Conservation (phyloP, 495 filamentous ascomycete species). For the Talaromyces stipitatus region DNA sequence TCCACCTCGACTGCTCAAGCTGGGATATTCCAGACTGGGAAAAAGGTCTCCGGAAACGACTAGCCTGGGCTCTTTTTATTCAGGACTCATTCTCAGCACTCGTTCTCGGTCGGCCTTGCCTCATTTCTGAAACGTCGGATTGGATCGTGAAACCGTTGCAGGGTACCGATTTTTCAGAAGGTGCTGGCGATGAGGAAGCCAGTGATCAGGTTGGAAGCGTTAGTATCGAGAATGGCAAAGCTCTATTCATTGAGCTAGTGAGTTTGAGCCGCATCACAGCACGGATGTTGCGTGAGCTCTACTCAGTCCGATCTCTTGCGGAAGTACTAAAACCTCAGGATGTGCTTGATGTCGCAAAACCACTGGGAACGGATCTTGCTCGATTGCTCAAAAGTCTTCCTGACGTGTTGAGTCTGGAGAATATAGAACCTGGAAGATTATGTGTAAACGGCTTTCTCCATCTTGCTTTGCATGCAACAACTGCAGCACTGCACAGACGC, state of each 20-base stretch:
- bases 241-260: constrained; percentile 67
- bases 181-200: constrained; percentile 45
- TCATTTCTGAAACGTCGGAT: constrained; percentile 56
- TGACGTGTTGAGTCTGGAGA: constrained; percentile 58
- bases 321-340: constrained; percentile 40
- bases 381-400: constrained; percentile 71
- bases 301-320: constrained; percentile 55
- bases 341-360: constrained; percentile 68
- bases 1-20: constrained; percentile 70
- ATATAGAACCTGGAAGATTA: constrained; percentile 30
- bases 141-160: constrained; percentile 63
- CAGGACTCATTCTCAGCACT: constrained; percentile 86
- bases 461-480: constrained; percentile 75
- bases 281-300: constrained; percentile 74
- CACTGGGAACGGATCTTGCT: constrained; percentile 74
- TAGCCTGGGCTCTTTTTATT: constrained; percentile 83
- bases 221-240: constrained; percentile 60
- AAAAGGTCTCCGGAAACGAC: constrained; percentile 64
- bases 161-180: constrained; percentile 62
- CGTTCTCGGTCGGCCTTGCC: constrained; percentile 78
- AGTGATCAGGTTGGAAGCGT: constrained; percentile 37
- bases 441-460: constrained; percentile 68
- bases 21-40: constrained; percentile 85
- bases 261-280: constrained; percentile 66
- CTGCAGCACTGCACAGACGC: constrained; percentile 76